These are phyloP conservation scores for Oropetium thomaeum DNA, from an alignment of 176 grass and related monocot genomes.

Conservation along the genomic window DNA sequence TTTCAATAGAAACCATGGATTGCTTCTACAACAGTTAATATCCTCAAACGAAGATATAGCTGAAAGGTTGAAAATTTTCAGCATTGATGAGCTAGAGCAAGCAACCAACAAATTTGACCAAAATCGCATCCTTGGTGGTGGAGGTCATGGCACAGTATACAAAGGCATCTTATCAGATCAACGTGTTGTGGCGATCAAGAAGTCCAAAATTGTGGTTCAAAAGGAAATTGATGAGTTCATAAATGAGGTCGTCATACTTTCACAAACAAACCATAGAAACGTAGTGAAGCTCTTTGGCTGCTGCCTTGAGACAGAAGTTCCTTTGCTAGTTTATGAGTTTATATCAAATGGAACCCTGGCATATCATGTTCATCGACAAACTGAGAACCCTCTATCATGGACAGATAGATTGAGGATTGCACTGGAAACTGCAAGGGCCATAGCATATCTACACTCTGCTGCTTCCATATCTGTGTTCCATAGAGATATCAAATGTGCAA, in stretches of 20 bases:
- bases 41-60: conserved; percentile 43
- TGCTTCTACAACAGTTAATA: conserved; percentile 46
- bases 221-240: too few species aligned
- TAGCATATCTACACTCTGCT: conserved; percentile 37
- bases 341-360: conserved; percentile 47
- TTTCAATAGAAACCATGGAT: conserved; percentile 48
- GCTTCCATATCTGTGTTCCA: conserved; percentile 51
- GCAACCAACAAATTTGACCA: conserved; percentile 51
- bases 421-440: conserved; percentile 38
- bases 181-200: too few species aligned
- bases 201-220: too few species aligned
- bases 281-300: conserved; percentile 45
- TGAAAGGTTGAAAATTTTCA: conserved; percentile 41
- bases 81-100: conserved; percentile 46
- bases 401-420: conserved; percentile 45
- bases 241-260: too few species aligned
- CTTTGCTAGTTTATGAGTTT: conserved; percentile 50
- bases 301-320: conserved; percentile 47
- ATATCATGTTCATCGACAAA: conserved; percentile 29
- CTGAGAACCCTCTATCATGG: conserved; percentile 27
- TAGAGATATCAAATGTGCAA: conserved; percentile 51
- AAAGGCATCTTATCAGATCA: too few species aligned
- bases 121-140: conserved; percentile 35
- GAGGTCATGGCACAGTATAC: too few species aligned
- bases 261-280: conserved; percentile 49